Conservation (phyloP, 116 monocot genomes). For the Cymodocea nodosa region DNA sequence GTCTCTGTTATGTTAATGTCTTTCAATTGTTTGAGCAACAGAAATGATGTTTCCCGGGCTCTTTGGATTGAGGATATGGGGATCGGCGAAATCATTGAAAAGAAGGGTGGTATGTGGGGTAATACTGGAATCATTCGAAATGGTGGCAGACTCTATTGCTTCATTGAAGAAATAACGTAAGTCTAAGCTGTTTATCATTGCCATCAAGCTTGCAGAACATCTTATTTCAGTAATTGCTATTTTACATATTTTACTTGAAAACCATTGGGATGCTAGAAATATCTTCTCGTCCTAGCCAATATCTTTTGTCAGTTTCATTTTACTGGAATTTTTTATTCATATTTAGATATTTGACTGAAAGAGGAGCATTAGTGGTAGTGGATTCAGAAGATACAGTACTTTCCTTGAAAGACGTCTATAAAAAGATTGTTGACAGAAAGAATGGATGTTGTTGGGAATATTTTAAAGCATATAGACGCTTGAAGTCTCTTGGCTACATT, state of each 20-base stretch:
- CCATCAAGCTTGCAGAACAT: no score
- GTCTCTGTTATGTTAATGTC: neutral
- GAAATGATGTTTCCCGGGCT: constrained; percentile 18
- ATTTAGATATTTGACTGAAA: constrained; percentile 68
- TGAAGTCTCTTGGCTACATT: constrained; percentile 82
- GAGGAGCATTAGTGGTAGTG: constrained; percentile 58
- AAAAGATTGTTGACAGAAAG: constrained; percentile 32
- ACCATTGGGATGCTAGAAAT: no score
- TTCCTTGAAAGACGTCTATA: constrained; percentile 42
- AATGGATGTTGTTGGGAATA: constrained; percentile 61
- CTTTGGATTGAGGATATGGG: constrained; percentile 15
- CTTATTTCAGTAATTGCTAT: no score
- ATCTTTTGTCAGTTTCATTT: no score
- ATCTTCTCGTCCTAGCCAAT: no score
- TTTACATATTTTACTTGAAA: no score
- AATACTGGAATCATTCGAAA: constrained; percentile 15
- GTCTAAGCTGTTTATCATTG: neutral
- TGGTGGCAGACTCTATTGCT: constrained; percentile 21
- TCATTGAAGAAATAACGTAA: constrained; percentile 21
- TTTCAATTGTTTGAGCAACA: constrained; percentile 1
- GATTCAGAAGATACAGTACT: constrained; percentile 19
- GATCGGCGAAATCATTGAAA: constrained; percentile 19
- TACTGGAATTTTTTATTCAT: neutral
- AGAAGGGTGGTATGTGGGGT: constrained; percentile 18
- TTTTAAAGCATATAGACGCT: constrained; percentile 59